A percentile compares a stretch with the other conserved stretches of the same genome.
Conservation (phyloP, 2,329 filamentous ascomycete genomes). For the Aspergillus puulaauensis region DNA sequence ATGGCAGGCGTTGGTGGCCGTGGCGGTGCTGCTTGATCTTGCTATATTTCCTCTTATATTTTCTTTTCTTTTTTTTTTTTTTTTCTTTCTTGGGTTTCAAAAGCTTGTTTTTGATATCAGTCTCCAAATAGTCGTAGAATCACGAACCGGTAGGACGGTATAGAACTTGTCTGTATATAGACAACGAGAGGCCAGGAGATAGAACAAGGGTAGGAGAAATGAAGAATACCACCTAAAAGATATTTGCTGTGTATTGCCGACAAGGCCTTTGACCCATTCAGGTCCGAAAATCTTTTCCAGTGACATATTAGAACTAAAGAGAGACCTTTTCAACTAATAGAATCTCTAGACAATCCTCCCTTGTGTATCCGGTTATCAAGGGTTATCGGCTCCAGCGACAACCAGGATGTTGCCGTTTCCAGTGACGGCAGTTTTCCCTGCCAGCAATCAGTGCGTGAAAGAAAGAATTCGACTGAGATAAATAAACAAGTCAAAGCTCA, state of each 20-base stretch:
- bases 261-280: no score
- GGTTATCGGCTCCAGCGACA: no score
- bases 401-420: no score
- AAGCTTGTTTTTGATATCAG: background rate
- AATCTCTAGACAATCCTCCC: no score
- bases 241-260: background rate
- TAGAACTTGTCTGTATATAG: background rate
- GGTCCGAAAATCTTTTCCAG: no score
- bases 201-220: background rate
- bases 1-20: conserved; percentile 55
- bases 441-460: no score
- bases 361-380: no score
- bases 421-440: no score
- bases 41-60: conserved; percentile 7
- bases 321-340: no score
- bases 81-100: background rate
- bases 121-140: background rate
- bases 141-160: background rate
- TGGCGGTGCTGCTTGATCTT: conserved; percentile 36
- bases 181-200: background rate
- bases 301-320: no score
- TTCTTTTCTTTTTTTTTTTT: background rate
- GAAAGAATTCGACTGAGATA: no score
- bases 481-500: no score
- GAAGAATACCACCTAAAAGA: background rate